Evolutionary conservation across 805 yeast species (phyloP).

Genomic region (Cyberlindnera sargentensis): DNA sequence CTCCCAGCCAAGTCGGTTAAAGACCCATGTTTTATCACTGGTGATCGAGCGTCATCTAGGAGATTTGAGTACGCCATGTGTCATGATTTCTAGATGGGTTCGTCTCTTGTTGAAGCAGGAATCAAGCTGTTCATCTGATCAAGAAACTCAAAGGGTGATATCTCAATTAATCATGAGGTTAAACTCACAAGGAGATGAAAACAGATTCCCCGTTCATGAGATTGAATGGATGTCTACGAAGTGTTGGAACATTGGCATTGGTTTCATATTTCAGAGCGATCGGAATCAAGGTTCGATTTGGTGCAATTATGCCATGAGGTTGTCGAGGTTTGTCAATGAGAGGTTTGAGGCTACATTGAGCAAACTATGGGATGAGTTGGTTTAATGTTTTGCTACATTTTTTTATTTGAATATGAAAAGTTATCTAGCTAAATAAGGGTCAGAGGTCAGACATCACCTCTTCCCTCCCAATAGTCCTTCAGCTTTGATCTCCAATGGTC

Average conservation of each 20-base stretch:
- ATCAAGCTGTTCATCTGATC: neutral
- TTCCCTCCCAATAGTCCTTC: conserved; percentile 23
- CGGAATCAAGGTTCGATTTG: conserved; percentile 19
- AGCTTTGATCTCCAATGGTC: conserved; percentile 19
- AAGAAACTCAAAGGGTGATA: conserved; percentile 5
- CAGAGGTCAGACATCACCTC: conserved; percentile 6
- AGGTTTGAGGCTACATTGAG: conserved; percentile 20
- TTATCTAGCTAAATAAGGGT: neutral
- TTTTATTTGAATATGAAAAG: too few relatives aligned
- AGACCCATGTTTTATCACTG: conserved; percentile 12
- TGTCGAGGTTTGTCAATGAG: conserved; percentile 22
- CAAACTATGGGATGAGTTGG: conserved; percentile 27
- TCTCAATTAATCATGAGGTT: conserved; percentile 8
- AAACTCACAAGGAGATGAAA: conserved; percentile 1
- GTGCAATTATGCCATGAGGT: conserved; percentile 25
- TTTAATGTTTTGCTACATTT: conserved; percentile 5
- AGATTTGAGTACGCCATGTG: conserved; percentile 7
- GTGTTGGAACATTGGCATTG: conserved; percentile 35
- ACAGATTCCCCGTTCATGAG: conserved; percentile 21
- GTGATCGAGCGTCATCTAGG: conserved; percentile 22
- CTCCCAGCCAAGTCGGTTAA: conserved; percentile 15
- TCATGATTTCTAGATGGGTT: conserved; percentile 24
- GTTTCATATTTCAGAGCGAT: conserved; percentile 15
- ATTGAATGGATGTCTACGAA: conserved; percentile 30
- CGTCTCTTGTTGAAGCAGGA: conserved; percentile 19